These are phyloP conservation scores for Dipodascus albidus DNA, from an alignment of 805 yeast species.

Conservation along the genomic window DNA sequence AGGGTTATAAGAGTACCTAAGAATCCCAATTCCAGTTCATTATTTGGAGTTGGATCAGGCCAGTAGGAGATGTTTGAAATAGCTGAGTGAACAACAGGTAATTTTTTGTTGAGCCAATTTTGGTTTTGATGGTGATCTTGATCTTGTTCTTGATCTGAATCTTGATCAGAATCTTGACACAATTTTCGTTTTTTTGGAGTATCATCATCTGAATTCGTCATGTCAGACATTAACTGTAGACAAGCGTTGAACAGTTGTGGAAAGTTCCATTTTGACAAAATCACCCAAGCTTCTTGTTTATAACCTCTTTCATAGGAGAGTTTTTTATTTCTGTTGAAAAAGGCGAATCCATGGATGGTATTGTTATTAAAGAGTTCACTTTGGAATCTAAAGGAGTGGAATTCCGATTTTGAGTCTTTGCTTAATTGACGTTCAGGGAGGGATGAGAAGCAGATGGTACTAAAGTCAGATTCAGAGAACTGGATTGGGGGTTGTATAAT, in stretches of 20 bases:
- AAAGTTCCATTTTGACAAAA: slow-evolving; percentile 12
- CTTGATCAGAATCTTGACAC: no score
- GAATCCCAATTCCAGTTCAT: slow-evolving; percentile 12
- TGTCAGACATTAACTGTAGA: slow-evolving; percentile 9
- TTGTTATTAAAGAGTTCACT: slow-evolving; percentile 3
- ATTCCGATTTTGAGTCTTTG: slow-evolving; percentile 1
- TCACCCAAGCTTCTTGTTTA: slow-evolving; percentile 18
- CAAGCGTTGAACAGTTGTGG: slow-evolving; percentile 15
- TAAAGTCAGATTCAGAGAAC: slow-evolving; percentile 18
- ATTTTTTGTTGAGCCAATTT: slow-evolving; percentile 10
- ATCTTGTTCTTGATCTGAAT: no score
- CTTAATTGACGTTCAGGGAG: slow-evolving; percentile 16
- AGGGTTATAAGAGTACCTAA: not conserved
- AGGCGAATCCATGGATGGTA: slow-evolving; percentile 12
- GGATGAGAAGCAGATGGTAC: slow-evolving; percentile 18
- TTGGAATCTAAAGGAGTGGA: slow-evolving; percentile 13
- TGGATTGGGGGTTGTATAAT: slow-evolving; percentile 17
- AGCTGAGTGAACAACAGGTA: slow-evolving; percentile 17
- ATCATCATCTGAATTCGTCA: not conserved
- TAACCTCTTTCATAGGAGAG: slow-evolving; percentile 15
- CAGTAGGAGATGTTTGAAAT: slow-evolving; percentile 15
- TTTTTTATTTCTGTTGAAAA: slow-evolving; percentile 14
- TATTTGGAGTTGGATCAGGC: slow-evolving; percentile 13
- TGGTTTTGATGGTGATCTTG: no score
- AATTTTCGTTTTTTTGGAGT: no score